Base-by-base conservation (phyloP, 768 basidiomycete genomes). In the Naganishia vishniacii region DNA sequence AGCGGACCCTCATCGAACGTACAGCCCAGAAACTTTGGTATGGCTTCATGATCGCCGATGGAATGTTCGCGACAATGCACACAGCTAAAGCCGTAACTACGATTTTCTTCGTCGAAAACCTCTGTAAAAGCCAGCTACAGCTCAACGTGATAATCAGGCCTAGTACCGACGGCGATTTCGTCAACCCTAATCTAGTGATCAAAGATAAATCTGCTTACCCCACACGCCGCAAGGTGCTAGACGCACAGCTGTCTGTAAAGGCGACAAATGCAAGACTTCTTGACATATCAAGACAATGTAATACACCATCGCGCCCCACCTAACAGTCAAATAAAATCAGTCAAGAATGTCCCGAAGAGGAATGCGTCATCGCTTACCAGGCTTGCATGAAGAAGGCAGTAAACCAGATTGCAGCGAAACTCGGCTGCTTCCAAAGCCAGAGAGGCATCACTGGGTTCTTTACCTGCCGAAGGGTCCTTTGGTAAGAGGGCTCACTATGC, bases 391-490 rank as follows among this genome's bases (percentile, higher is more conserved):
- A 29, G 59, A 69, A 67, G 23, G 65, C 68, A 13, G 48, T 37
- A 28, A 59, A 25, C 68, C 68, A 69, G 29, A 63, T 67, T 12
- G 53, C 68, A 0, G 68, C 68, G 18, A 69, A 69, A 31, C 45
- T 48, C 6, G 32, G 45, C 29, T 51, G 42, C 16, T 48, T 63
- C 65, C 65, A 68, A 0, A 68, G 58, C 34, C 61, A 48, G 23
- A 47, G 51, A 5, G 68, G 68, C 44, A 69, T 58, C 28, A 69
- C 41, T 20, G 68, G 65, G 40, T 69, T 64, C 63, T 64, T 48
- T 12, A 69, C 68, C 48, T 56, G 53, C 2, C n/a, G 6, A 29
- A 26, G 4, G 13, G 15, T 15, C 18, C 12, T 7, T 56, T 26
- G 40, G 53, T 25, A 32, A 15, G 20, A 13, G n/a, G 15, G 37